These are phyloP conservation scores for Claviceps humidiphila DNA, from an alignment of 2,329 filamentous ascomycete genomes.

Conservation along the genomic window DNA sequence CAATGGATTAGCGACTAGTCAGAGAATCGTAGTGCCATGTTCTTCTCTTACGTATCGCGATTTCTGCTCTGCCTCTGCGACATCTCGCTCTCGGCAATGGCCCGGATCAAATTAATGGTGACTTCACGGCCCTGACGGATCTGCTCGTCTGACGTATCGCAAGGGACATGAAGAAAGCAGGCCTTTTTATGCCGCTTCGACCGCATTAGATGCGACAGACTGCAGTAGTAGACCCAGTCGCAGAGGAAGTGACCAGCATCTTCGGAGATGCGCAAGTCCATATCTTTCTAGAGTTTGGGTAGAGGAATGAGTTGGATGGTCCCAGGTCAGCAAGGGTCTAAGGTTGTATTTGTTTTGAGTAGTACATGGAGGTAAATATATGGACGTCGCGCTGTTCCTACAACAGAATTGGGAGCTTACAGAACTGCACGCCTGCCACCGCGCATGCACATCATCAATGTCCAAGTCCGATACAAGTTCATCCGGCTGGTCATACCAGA, in stretches of 20 bases:
- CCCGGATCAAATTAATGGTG: slow-evolving; percentile 39
- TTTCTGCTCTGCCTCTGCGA: slow-evolving; percentile 7
- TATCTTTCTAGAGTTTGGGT: slow-evolving; percentile 17
- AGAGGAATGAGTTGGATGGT: not conserved
- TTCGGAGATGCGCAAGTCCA: slow-evolving; percentile 46
- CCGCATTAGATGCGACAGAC: slow-evolving; percentile 43
- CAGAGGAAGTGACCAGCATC: slow-evolving; percentile 64
- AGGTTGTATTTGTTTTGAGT: no score
- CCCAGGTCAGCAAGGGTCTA: not conserved
- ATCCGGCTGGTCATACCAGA: slow-evolving; percentile 40
- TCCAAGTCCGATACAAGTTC: slow-evolving; percentile 46
- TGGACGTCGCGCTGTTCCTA: no score
- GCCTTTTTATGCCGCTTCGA: slow-evolving; percentile 35
- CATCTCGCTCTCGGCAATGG: slow-evolving; percentile 40
- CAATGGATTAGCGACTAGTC: not conserved
- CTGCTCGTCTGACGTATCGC: slow-evolving; percentile 35
- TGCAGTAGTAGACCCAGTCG: slow-evolving; percentile 67
- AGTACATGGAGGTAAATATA: no score
- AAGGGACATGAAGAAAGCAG: slow-evolving; percentile 62
- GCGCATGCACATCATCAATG: slow-evolving; percentile 38
- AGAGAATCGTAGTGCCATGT: not conserved
- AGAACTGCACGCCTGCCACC: slow-evolving; percentile 40
- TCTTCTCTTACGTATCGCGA: not conserved
- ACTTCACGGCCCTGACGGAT: slow-evolving; percentile 38
- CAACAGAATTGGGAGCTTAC: slow-evolving; percentile 22